phyloP scores from a whole-genome alignment of 192 early-diverging fungal genomes.

The Coemansia sp. region DNA sequence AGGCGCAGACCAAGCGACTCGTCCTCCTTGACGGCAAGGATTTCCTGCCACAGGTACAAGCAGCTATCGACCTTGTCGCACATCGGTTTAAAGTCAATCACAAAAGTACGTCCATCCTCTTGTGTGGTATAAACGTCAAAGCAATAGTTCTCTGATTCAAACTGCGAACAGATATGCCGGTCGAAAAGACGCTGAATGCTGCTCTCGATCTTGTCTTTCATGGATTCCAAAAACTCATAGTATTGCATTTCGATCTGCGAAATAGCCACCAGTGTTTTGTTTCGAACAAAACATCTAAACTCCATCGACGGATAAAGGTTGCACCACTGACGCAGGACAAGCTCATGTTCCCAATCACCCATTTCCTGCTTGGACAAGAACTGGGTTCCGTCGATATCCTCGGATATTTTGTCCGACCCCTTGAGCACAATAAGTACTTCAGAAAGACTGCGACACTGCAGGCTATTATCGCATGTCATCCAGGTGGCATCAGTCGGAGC shows the following conservation, averaged over 20 bases:
- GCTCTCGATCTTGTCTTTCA: conserved; percentile 58
- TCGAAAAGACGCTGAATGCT: conserved; percentile 71
- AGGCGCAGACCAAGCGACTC: conserved; percentile 31
- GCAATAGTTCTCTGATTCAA: conserved; percentile 70
- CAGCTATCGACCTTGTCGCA: conserved; percentile 74
- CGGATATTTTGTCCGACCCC: conserved; percentile 83
- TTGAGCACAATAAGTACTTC: conserved; percentile 92
- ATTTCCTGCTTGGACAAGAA: conserved; percentile 54
- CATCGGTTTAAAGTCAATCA: conserved; percentile 95
- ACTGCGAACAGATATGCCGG: conserved; percentile 60
- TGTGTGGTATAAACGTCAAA: conserved; percentile 87
- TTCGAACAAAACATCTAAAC: conserved; percentile 91
- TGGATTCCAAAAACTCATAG: conserved; percentile 73
- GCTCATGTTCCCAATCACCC: conserved; percentile 53
- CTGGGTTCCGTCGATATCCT: conserved; percentile 78
- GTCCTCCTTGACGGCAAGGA: conserved; percentile 1
- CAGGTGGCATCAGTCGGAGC: conserved; percentile 92
- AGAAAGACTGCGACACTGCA: conserved; percentile 71
- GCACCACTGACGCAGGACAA: conserved; percentile 90
- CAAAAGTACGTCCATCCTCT: conserved; percentile 60
- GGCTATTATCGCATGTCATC: conserved; percentile 77
- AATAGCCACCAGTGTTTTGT: conserved; percentile 71
- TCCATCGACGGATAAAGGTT: conserved; percentile 89
- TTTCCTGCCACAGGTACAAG: conserved; percentile 82
- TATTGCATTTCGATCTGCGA: conserved; percentile 86